phyloP scores from a whole-genome alignment of 371 early-diverging fungal genomes.

The Zopfochytrium polystomum region DNA sequence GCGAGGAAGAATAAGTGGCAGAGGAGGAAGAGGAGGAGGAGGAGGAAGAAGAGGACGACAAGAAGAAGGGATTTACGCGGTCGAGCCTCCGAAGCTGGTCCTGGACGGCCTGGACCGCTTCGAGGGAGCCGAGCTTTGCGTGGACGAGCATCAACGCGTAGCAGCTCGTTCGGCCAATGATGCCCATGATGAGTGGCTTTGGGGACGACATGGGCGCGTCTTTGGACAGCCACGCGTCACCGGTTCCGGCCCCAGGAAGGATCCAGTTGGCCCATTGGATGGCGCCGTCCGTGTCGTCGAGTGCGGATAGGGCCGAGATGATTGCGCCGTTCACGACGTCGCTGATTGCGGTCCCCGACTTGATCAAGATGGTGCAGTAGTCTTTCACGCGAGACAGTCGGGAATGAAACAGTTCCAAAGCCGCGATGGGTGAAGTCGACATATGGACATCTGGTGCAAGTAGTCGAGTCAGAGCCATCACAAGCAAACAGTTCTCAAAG shows the following conservation, averaged over 20 bases:
- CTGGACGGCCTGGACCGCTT: slow-evolving; percentile 35
- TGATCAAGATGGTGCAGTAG: not conserved
- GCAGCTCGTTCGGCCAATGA: slow-evolving; percentile 15
- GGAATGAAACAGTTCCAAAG: too few relatives aligned
- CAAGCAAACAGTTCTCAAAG: too few relatives aligned
- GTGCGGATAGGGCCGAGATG: slow-evolving; percentile 6
- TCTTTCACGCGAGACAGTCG: not conserved
- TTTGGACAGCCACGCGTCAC: slow-evolving; percentile 4
- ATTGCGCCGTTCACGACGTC: slow-evolving; percentile 21
- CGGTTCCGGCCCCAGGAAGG: slow-evolving; percentile 19
- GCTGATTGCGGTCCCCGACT: not conserved
- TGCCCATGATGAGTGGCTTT: not conserved
- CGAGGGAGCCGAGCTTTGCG: slow-evolving; percentile 28
- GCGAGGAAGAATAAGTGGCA: too few relatives aligned
- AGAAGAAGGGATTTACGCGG: too few relatives aligned
- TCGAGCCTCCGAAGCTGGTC: slow-evolving; percentile 37
- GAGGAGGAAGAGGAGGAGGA: too few relatives aligned
- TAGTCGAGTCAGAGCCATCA: too few relatives aligned
- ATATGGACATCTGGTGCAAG: too few relatives aligned
- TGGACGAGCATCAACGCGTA: slow-evolving; percentile 31
- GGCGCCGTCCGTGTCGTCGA: slow-evolving; percentile 16
- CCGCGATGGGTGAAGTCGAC: too few relatives aligned
- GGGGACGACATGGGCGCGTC: not conserved
- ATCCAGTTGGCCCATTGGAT: slow-evolving; percentile 16
- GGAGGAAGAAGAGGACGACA: too few relatives aligned